Conservation (phyloP, 768 basidiomycete genomes). For the Kwoniella shandongensis region DNA sequence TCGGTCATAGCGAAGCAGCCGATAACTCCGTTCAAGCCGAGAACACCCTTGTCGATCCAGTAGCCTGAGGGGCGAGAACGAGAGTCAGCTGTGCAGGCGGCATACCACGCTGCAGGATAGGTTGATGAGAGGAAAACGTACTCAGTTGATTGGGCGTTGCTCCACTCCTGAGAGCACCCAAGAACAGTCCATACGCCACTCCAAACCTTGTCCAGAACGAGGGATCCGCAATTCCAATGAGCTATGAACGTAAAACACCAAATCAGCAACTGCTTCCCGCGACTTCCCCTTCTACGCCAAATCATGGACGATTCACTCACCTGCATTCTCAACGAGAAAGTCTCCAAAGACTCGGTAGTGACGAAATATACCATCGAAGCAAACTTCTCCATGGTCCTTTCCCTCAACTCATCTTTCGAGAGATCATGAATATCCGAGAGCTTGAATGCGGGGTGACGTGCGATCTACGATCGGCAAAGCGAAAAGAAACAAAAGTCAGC, state of each 20-base stretch:
- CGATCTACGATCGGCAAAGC: conserved; percentile 37
- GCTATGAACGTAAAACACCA: conserved; percentile 17
- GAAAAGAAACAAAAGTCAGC: background rate
- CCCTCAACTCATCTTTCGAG: conserved; percentile 51
- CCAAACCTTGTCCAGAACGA: conserved; percentile 56
- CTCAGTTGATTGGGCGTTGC: conserved; percentile 55
- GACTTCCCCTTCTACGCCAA: background rate
- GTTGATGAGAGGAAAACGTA: conserved; percentile 16
- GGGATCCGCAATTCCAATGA: conserved; percentile 54
- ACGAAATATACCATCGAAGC: conserved; percentile 55
- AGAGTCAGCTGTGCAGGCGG: too few relatives aligned
- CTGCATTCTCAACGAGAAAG: conserved; percentile 55
- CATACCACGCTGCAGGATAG: too few relatives aligned
- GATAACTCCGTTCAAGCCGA: conserved; percentile 56
- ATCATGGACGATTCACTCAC: conserved; percentile 31
- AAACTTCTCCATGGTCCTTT: conserved; percentile 57
- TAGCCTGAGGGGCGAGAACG: conserved; percentile 41
- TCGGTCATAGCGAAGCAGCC: conserved; percentile 55
- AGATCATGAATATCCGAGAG: conserved; percentile 55
- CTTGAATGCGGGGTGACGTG: conserved; percentile 55
- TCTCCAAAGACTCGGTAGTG: conserved; percentile 54
- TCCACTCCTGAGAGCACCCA: conserved; percentile 55
- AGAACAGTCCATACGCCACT: conserved; percentile 54
- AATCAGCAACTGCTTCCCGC: background rate
- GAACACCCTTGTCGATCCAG: conserved; percentile 56